phyloP scores from a whole-genome alignment of 805 yeast species.

The Starmerella vitae region DNA sequence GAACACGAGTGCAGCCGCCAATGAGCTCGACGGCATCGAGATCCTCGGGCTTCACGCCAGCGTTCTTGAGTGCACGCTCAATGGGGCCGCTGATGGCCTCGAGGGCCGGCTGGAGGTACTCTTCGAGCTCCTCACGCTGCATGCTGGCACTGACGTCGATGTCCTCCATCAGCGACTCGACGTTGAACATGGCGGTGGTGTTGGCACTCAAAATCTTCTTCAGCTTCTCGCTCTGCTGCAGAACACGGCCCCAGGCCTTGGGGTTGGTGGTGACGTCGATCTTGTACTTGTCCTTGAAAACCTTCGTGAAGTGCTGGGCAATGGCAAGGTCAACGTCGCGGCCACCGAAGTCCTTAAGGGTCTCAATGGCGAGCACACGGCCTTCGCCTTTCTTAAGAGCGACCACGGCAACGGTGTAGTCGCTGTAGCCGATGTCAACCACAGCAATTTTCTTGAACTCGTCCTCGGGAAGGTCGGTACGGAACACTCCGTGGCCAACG shows the following conservation, averaged over 20 bases:
- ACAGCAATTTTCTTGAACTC: slow-evolving; percentile 82
- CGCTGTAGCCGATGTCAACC: slow-evolving; percentile 93
- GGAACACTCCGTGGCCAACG: slow-evolving; percentile 97
- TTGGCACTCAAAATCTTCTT: slow-evolving; percentile 96
- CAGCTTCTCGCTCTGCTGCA: slow-evolving; percentile 80
- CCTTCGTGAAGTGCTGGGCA: slow-evolving; percentile 87
- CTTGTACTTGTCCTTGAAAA: slow-evolving; percentile 82
- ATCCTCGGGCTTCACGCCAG: slow-evolving; percentile 58
- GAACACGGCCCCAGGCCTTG: slow-evolving; percentile 88
- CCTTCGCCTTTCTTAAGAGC: slow-evolving; percentile 93
- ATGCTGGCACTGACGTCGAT: slow-evolving; percentile 84
- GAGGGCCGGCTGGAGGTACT: slow-evolving; percentile 68
- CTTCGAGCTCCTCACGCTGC: slow-evolving; percentile 87
- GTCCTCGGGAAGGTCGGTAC: slow-evolving; percentile 85
- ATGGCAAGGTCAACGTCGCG: slow-evolving; percentile 90
- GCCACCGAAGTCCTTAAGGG: slow-evolving; percentile 96
- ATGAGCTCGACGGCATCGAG: slow-evolving; percentile 86
- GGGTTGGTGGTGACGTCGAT: slow-evolving; percentile 83
- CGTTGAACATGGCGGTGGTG: slow-evolving; percentile 81
- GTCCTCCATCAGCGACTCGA: slow-evolving; percentile 95
- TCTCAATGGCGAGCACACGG: slow-evolving; percentile 81
- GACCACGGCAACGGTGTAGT: slow-evolving; percentile 79
- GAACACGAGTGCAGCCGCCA: slow-evolving; percentile 98
- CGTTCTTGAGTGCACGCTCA: slow-evolving; percentile 65
- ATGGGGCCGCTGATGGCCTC: slow-evolving; percentile 65